Evolutionary conservation across 2,329 filamentous ascomycete species (phyloP), one percentile per base, ranked within the genome.

Genomic region (Neopestalotiopsis sp.): DNA sequence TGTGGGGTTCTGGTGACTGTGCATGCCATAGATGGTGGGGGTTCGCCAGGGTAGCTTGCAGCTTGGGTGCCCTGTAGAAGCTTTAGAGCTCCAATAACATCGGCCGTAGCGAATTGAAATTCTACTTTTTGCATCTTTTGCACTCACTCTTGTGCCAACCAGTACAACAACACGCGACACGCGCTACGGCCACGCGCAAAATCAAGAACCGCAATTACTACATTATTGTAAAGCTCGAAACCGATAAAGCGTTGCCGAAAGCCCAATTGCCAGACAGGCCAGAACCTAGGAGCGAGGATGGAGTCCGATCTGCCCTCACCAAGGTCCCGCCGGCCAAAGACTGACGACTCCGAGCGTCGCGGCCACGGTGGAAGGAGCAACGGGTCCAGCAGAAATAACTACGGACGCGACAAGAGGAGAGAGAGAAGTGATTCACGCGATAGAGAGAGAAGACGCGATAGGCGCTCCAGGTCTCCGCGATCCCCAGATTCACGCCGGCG

Each of bases 391-490:
- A 49, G 68, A 14, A 62, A 62, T 34, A 40, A 45, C 6, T 30
- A 17, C 30, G 24, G 52, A 12, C 45, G 66, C 17, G 38, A 63
- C 20, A 20, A 60, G 52, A 63, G 45, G n/a, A 32, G 59, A 42
- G 66, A 68, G 24, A 63, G 59, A 28, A 57, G 45, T 14, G 40
- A n/a, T 4, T 70, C 67, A 38, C 24, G 40, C 3, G 69, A 70
- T 40, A 69, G 68, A 67, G 73, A 73, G 38, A 72, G 67, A 60
- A 74, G 68, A 68, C 72, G 69, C 45, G 69, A 69, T 49, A 69
- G 74, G 52, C 73, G 76, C 38, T 77, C 77, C 24, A 72, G 70
- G 65, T 78, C 77, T 24, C 77, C 77, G n/a, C 57, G 60, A 57
- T 57, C 63, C 3, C 56, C 64, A 9, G 72, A 76, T 61, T 62